phyloP scores from a whole-genome alignment of 148 eudicot genomes.

The Fallopia convolvulus region DNA sequence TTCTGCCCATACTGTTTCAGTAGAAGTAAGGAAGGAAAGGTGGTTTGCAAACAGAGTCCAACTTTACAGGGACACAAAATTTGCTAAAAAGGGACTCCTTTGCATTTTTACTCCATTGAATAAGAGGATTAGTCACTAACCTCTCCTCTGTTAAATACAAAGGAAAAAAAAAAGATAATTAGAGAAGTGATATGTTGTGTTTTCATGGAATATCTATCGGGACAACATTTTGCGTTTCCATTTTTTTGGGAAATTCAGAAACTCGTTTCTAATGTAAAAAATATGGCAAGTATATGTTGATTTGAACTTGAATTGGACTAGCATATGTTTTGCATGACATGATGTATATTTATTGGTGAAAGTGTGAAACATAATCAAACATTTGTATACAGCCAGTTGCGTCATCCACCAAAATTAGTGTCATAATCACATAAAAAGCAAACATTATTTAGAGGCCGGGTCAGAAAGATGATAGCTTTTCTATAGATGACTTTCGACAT shows the following conservation, averaged over 20 bases:
- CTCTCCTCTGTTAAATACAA: too few species aligned
- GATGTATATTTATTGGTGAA: not conserved
- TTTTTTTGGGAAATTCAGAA: too few species aligned
- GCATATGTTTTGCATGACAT: not conserved
- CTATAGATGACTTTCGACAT: not conserved
- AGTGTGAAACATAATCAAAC: too few species aligned
- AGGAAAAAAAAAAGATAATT: too few species aligned
- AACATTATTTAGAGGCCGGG: not conserved
- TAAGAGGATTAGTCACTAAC: not conserved
- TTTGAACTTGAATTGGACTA: not conserved
- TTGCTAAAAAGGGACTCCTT: not conserved
- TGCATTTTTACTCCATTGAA: not conserved
- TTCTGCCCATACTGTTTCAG: not conserved
- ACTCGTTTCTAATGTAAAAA: too few species aligned
- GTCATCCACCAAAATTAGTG: not conserved
- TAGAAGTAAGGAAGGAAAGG: not conserved
- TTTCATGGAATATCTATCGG: too few species aligned
- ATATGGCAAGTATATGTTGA: too few species aligned
- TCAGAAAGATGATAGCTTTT: not conserved
- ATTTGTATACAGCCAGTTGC: not conserved
- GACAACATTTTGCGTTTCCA: too few species aligned
- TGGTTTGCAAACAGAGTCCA: slow-evolving; percentile 1
- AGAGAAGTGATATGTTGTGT: too few species aligned
- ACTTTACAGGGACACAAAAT: not conserved
- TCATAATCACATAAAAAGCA: not conserved